Evolutionary conservation across 2,329 filamentous ascomycete genomes (phyloP), one percentile per base, ranked within the genome.

Genomic region (Cladosporium austrohemisphaericum): DNA sequence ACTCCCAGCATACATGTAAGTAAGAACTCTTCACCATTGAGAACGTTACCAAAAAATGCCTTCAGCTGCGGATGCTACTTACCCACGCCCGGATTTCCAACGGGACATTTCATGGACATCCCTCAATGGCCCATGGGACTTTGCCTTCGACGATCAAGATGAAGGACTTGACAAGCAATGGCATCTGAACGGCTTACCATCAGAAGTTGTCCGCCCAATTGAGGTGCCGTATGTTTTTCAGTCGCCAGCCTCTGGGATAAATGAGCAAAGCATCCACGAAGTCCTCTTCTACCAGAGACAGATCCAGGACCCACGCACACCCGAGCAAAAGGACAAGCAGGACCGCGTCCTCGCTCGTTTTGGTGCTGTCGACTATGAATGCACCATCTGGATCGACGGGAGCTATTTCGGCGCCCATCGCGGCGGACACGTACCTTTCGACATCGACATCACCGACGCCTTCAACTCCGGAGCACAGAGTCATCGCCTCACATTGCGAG

Each of bases 191-290:
- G 74, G 77, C 11, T 65, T 83, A 2, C 79, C 78, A 1, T 58
- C 65, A 8, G 65, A 76, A 51, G 57, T 64, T 10, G 79, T 77
- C 60, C 71, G 72, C 20, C 69, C 72, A 8, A 85, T 86, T 53
- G 70, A 75, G 28, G 81, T 86, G 0, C 83, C 83, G 0, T 86
- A 78, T 55, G 81, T 80, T 2, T 86, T 84, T 58, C 83, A 86
- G 61, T 75, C 77, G 4, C 76, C 76, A 0, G 81, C 81, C 0
- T 85, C 81, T 0, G 80, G 81, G 2, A 78, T 85, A 55, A 72
- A 78, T 52, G 76, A 83, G 26, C 75, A 75, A 47, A 78, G 76
- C 41, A 79, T 80, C 2, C 83, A 86, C 60, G 81, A 85, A 62
- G 78, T 85, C 3, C 62, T 86, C 7, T 86, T 83, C 83, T 86